These are phyloP conservation scores for Lathyrus tuberosus DNA, from an alignment of 306 rosid genomes.

Conservation along the genomic window DNA sequence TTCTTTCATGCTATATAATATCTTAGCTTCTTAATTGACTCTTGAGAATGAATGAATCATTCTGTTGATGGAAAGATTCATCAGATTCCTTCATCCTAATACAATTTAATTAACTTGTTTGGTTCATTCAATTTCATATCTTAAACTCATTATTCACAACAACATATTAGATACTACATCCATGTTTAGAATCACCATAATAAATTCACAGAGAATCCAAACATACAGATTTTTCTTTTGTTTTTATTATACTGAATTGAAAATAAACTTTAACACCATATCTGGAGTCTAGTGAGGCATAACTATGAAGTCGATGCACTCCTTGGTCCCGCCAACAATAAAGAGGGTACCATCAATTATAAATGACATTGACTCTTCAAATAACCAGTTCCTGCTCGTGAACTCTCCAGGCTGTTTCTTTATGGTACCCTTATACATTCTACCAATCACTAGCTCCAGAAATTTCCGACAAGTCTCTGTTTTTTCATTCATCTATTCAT, in stretches of 20 bases:
- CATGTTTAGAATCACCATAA: not conserved
- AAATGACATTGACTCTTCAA: constrained; percentile 48
- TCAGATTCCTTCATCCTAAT: not conserved
- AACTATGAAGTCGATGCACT: constrained; percentile 39
- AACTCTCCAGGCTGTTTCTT: constrained; percentile 55
- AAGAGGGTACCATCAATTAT: constrained; percentile 49
- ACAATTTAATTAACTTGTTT: constrained; percentile 4
- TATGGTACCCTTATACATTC: constrained; percentile 28
- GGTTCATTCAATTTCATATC: not conserved
- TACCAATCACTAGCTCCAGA: constrained; percentile 42
- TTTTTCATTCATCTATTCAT: constrained; percentile 30
- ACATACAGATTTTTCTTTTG: constrained; percentile 52
- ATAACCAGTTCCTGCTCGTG: constrained; percentile 50
- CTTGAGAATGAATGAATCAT: constrained; percentile 22
- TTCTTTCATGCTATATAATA: not conserved
- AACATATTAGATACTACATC: constrained; percentile 45
- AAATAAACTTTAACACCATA: constrained; percentile 29
- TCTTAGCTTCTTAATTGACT: not conserved
- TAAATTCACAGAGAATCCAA: not conserved
- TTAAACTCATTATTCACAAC: constrained; percentile 26
- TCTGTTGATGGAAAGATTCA: not conserved
- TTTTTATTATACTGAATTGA: constrained; percentile 35
- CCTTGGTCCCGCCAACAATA: constrained; percentile 59
- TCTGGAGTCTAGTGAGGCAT: constrained; percentile 46
- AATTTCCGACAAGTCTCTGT: constrained; percentile 37